phyloP scores from a whole-genome alignment of 768 basidiomycete species.

The Saitozyma sp. region DNA sequence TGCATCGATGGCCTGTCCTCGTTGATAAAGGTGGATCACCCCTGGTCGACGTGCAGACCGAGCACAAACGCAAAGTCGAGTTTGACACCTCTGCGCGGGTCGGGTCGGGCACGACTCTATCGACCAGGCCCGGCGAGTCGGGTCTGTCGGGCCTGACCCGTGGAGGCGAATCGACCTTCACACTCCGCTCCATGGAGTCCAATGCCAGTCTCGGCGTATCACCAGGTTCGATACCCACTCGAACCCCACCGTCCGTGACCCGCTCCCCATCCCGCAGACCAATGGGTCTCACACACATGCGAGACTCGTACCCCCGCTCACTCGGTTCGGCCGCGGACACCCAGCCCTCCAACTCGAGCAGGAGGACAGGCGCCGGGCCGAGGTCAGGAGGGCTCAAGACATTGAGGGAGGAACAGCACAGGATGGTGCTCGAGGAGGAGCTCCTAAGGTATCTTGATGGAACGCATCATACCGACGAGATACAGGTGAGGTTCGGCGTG shows the following conservation, averaged over 20 bases:
- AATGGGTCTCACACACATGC: slow-evolving; percentile 5
- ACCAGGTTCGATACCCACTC: slow-evolving; percentile 15
- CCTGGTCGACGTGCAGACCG: slow-evolving; percentile 23
- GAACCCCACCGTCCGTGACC: slow-evolving; percentile 22
- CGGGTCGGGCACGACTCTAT: slow-evolving; percentile 21
- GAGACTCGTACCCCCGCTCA: slow-evolving; percentile 15
- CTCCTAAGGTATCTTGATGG: slow-evolving; percentile 69
- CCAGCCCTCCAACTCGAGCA: slow-evolving; percentile 17
- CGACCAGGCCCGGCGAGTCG: slow-evolving; percentile 10
- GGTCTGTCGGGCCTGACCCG: slow-evolving; percentile 42
- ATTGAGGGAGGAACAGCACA: slow-evolving; percentile 14
- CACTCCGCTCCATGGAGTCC: slow-evolving; percentile 35
- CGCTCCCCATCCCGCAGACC: slow-evolving; percentile 10
- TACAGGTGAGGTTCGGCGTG: slow-evolving; percentile 76
- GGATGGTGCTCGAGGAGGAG: slow-evolving; percentile 31
- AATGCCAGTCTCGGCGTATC: slow-evolving; percentile 35
- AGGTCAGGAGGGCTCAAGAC: slow-evolving; percentile 1
- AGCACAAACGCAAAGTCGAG: slow-evolving; percentile 31
- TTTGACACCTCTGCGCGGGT: slow-evolving; percentile 35
- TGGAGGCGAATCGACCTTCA: slow-evolving; percentile 37
- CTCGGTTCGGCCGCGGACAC: slow-evolving; percentile 18
- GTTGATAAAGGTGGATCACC: slow-evolving; percentile 31
- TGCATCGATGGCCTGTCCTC: slow-evolving; percentile 85
- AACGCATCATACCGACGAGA: slow-evolving; percentile 86
- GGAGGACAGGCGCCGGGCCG: not conserved